Base-by-base conservation (phyloP, 257 asterid species). In the Rhazya stricta region DNA sequence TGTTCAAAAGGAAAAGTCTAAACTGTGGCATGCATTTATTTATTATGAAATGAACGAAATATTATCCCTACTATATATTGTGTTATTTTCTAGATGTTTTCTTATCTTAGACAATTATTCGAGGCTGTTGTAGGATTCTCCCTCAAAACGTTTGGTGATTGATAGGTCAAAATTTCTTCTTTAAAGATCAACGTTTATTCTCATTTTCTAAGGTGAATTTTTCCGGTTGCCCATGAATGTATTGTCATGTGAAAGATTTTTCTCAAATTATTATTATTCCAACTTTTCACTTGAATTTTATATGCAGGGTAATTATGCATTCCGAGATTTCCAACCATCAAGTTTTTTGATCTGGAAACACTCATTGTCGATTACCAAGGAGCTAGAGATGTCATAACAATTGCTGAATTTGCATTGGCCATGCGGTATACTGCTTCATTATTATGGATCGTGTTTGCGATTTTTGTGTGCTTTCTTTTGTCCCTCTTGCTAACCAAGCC, bases 331-430 rank as follows among this genome's bases (percentile, higher is more conserved):
- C 99, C 99, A 27, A 95, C 97, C 82, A 91, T 95, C 73, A 95
- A 95, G 86, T 95, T 92, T 34, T 95, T 95, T 87, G 93, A 72
- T 96, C 98, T 12, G 99, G 99, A 30, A 92, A 95, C 78, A 70
- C 97, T 57, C 96, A n/a, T 97, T 12, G 87, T 81, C 29, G 95
- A 91, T 81, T 95, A 92, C 73, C 96, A 91, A 87, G 99, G 98
- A 81, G 97, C 96, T 50, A 88, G 99, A 82, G 99, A 95, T 18
- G 88, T 62, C 39, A 95, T 92, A 85, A 86, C 99, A 76, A 89
- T 95, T 71, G 94, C 84, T 18, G 94, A 95, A 74, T 91, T 81
- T 65, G 88, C 89, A 27, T 61, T 91, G 77, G n/a, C n/a, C 79
- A 87, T 69, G 96, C 92, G 96, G 99, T 92, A 27, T 68, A 21